A percentile compares a stretch with the other conserved stretches of the same genome.
phyloP scores from a whole-genome alignment of 352 stramenopile genomes.

The Phytophthora pinifolia region DNA sequence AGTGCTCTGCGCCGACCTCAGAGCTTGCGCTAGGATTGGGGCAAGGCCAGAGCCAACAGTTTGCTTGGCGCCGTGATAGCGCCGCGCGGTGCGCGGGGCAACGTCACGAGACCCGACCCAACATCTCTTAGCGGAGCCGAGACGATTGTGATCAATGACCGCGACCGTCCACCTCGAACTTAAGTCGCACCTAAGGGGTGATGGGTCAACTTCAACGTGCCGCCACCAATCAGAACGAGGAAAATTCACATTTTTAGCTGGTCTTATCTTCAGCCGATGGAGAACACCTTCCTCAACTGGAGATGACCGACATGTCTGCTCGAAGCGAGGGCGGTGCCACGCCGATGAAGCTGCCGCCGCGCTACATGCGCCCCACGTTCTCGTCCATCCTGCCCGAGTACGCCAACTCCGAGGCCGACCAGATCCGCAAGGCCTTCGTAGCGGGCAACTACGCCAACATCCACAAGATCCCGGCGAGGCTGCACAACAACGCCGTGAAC shows the following conservation, averaged over 20 bases:
- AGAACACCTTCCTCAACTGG: neutral
- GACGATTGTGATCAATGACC: too few species aligned
- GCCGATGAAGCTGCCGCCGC: conserved; percentile 36
- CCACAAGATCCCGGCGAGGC: conserved; percentile 55
- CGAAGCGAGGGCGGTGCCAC: conserved; percentile 2
- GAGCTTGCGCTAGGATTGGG: conserved; percentile 22
- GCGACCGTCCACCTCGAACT: conserved; percentile 10
- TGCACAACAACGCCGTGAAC: conserved; percentile 63
- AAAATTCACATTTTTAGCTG: conserved; percentile 15
- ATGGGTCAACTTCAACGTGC: conserved; percentile 25
- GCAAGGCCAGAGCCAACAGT: conserved; percentile 13
- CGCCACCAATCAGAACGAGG: conserved; percentile 5
- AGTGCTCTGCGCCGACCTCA: conserved; percentile 5
- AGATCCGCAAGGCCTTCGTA: conserved; percentile 76
- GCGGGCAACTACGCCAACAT: conserved; percentile 69
- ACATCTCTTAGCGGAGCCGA: too few species aligned
- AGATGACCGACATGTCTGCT: conserved; percentile 14
- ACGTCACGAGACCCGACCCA: conserved; percentile 12
- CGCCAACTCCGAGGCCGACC: conserved; percentile 70
- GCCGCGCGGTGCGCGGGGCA: too few species aligned
- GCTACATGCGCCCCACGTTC: conserved; percentile 87
- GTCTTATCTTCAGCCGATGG: neutral
- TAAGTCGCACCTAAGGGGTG: conserved; percentile 17
- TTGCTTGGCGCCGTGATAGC: conserved; percentile 7
- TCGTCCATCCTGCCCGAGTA: conserved; percentile 80